A percentile compares a stretch with the other conserved stretches of the same genome.
These are phyloP conservation scores for Trametopsis cervina DNA, from an alignment of 768 basidiomycete species.

Conservation along the genomic window DNA sequence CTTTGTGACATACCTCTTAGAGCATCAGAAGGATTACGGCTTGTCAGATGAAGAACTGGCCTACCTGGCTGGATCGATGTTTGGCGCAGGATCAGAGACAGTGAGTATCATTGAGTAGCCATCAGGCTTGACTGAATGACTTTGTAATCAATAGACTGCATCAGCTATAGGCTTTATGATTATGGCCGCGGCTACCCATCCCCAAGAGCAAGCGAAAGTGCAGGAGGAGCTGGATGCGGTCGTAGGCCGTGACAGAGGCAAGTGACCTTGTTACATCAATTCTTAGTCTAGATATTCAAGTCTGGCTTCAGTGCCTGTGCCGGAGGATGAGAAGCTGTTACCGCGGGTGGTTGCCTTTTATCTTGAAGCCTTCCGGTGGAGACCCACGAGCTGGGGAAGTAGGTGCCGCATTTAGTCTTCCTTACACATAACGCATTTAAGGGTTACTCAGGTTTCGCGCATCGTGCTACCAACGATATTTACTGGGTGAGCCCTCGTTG, in stretches of 20 bases:
- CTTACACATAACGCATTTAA: not conserved
- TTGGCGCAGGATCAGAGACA: constrained; percentile 36
- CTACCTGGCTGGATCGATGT: constrained; percentile 36
- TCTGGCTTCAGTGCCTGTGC: constrained; percentile 29
- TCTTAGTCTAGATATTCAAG: not conserved
- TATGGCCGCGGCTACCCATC: constrained; percentile 32
- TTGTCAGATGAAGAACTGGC: constrained; percentile 29
- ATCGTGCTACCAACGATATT: constrained; percentile 59
- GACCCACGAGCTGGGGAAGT: constrained; percentile 14
- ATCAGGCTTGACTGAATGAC: not conserved
- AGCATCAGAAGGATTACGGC: constrained; percentile 26
- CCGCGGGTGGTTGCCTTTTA: constrained; percentile 34
- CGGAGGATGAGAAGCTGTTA: constrained; percentile 31
- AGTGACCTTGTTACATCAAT: constrained; percentile 3
- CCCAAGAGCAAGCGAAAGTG: constrained; percentile 26
- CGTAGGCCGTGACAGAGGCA: constrained; percentile 29
- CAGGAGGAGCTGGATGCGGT: constrained; percentile 32
- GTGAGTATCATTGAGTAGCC: constrained; percentile 17
- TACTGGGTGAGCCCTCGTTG: constrained; percentile 37
- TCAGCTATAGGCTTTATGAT: constrained; percentile 22
- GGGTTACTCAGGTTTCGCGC: constrained; percentile 47
- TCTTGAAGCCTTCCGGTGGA: constrained; percentile 36
- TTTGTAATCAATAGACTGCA: constrained; percentile 21
- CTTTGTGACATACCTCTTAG: constrained; percentile 32
- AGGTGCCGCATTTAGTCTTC: not conserved